Evolutionary conservation across 129 eudicot genomes (phyloP), one percentile per base, ranked within the genome.

Genomic region (Ambrosia trifida): DNA sequence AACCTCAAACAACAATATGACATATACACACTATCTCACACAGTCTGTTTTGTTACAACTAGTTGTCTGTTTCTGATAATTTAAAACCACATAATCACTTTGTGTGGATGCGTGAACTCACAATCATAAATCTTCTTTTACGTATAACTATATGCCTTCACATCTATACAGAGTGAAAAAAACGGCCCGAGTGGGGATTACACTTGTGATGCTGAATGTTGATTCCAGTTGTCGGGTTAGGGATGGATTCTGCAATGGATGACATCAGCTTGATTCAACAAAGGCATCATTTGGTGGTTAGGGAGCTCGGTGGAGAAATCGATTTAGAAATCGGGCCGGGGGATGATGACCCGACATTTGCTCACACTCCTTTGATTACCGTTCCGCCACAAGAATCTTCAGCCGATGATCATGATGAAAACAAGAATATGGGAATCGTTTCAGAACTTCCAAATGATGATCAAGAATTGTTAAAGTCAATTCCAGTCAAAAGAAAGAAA

Each of bases 151-250:
- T 24, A 20, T 24, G 35, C 32, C 18, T 44, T 60, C 56, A 65
- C 69, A 59, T 38, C 64, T 59, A 28, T 40, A 64, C 85, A 79
- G 89, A 46, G 52, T 68, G 58, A 36, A 49, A 72, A 74, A 56
- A 18, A 4, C 64, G n/a, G 56, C 2, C 78, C 17, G 61, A 82
- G 79, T 72, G 76, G 36, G 73, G 43, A 82, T 77, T 76, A 53
- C 60, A 60, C 80, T 68, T 89, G 91, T 81, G 85, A 94, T 94
- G 99, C 97, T 94, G 96, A 85, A 94, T 94, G 99, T 90, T 90
- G 88, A 82, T 85, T 61, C 85, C 93, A 32, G 69, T 82, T 72
- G 89, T 85, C 56, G 96, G 96, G 82, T 65, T 80, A 79, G 96
- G 86, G 93, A 90, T 90, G 96, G 90, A 80, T 85, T 80, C 99